A percentile compares a stretch with the other conserved stretches of the same genome.
Evolutionary conservation across 2,329 filamentous ascomycete genomes (phyloP).

Genomic region (Calonectria montana): DNA sequence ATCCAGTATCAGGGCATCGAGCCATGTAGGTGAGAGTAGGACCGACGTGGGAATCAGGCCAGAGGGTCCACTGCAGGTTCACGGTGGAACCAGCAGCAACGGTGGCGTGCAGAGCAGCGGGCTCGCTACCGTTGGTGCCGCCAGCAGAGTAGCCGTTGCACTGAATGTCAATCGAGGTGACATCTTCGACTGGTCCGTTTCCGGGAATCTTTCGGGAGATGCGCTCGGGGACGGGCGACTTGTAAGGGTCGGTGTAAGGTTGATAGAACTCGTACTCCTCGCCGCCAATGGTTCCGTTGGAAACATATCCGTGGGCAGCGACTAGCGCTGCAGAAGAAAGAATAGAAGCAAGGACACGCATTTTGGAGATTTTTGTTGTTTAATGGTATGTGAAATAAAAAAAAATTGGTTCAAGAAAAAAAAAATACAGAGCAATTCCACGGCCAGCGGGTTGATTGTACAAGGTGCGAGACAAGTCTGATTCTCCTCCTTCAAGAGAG

Average conservation of each 20-base stretch:
- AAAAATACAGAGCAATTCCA: conserved; percentile 10
- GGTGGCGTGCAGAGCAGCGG: conserved; percentile 64
- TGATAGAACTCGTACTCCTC: conserved; percentile 48
- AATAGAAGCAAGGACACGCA: conserved; percentile 41
- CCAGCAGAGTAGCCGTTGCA: conserved; percentile 65
- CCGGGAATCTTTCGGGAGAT: conserved; percentile 68
- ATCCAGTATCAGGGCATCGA: conserved; percentile 63
- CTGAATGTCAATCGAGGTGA: conserved; percentile 65
- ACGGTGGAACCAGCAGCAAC: conserved; percentile 65
- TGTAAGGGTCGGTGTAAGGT: conserved; percentile 58
- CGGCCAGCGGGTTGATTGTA: conserved; percentile 3
- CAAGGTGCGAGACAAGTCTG: conserved; percentile 25
- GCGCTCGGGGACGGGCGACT: conserved; percentile 56
- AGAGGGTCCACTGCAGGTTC: conserved; percentile 65
- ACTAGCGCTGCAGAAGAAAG: conserved; percentile 52
- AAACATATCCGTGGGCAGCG: conserved; percentile 62
- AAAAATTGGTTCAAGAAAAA: neutral
- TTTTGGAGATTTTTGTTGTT: conserved; percentile 18
- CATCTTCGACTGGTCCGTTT: conserved; percentile 67
- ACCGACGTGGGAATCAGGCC: conserved; percentile 63
- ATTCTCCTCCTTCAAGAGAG: neutral
- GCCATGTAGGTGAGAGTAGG: conserved; percentile 71
- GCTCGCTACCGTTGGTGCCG: conserved; percentile 59
- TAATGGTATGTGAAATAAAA: neutral
- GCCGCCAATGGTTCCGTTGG: conserved; percentile 57